These are phyloP conservation scores for Cyclocybe aegerita DNA, from an alignment of 768 basidiomycete genomes.

Conservation along the genomic window DNA sequence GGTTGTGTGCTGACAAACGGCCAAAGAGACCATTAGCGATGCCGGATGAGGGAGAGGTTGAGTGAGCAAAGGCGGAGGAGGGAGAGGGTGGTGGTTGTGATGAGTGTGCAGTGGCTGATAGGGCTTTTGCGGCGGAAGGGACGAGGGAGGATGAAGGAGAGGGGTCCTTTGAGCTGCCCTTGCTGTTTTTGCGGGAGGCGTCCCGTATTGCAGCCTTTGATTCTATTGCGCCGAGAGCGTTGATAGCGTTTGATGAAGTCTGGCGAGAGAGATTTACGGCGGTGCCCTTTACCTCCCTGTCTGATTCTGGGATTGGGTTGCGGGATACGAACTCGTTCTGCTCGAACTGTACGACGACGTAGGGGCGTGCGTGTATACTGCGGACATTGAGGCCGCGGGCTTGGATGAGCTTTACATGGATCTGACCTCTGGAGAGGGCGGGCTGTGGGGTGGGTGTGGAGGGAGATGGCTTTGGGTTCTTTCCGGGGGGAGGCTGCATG, in stretches of 20 bases:
- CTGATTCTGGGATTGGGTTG: slow-evolving; percentile 81
- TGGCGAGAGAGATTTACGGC: slow-evolving; percentile 53
- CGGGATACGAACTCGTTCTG: slow-evolving; percentile 97
- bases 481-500: slow-evolving; percentile 59
- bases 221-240: slow-evolving; percentile 64
- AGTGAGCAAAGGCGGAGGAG: slow-evolving; percentile 25
- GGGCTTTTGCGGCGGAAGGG: slow-evolving; percentile 26
- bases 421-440: slow-evolving; percentile 60
- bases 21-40: slow-evolving; percentile 53
- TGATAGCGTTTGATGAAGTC: slow-evolving; percentile 62
- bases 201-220: slow-evolving; percentile 41
- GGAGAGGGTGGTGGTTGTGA: slow-evolving; percentile 18
- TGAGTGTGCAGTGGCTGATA: slow-evolving; percentile 32
- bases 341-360: slow-evolving; percentile 98
- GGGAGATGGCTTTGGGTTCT: slow-evolving; percentile 22
- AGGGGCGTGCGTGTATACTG: slow-evolving; percentile 67
- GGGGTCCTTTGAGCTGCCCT: slow-evolving; percentile 40
- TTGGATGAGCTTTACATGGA: slow-evolving; percentile 94
- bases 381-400: slow-evolving; percentile 81
- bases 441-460: slow-evolving; percentile 35
- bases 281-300: slow-evolving; percentile 87
- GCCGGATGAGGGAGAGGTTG: slow-evolving; percentile 19
- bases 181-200: slow-evolving; percentile 37
- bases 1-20: slow-evolving; percentile 76
- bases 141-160: slow-evolving; percentile 36